Evolutionary conservation across 805 yeast species (phyloP).

Genomic region (Ogataea sp.): DNA sequence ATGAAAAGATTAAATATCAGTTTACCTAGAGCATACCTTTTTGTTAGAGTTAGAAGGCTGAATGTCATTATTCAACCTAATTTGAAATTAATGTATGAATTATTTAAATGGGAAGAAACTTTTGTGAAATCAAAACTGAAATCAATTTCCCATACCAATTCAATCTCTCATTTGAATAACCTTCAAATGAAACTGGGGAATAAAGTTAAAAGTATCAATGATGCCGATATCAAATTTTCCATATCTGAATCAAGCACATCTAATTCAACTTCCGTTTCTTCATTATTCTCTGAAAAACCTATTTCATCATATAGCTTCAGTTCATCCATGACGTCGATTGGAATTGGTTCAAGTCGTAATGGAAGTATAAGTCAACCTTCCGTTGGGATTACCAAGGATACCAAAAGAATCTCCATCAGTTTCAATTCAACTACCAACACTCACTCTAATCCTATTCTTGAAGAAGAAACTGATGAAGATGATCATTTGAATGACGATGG

Average conservation of each 20-base stretch:
- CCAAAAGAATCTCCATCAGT: not conserved
- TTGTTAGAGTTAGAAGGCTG: slow-evolving; percentile 81
- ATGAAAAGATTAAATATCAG: slow-evolving; percentile 67
- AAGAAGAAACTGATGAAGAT: slow-evolving; percentile 3
- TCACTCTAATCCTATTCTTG: not conserved
- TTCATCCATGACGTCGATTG: slow-evolving; percentile 4
- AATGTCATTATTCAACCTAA: slow-evolving; percentile 95
- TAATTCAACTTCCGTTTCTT: not conserved
- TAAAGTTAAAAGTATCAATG: not conserved
- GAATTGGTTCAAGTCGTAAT: slow-evolving; percentile 5
- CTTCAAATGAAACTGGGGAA: too few species aligned
- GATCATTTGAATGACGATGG: slow-evolving; percentile 3
- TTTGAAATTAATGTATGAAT: slow-evolving; percentile 82
- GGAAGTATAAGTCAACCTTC: slow-evolving; percentile 10
- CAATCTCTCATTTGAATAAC: too few species aligned
- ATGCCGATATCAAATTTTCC: not conserved
- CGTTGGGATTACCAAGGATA: not conserved
- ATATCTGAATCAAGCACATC: not conserved
- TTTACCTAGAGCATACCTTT: slow-evolving; percentile 74
- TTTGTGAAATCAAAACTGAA: slow-evolving; percentile 13
- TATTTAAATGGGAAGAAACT: slow-evolving; percentile 59
- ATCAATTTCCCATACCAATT: too few species aligned
- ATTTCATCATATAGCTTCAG: slow-evolving; percentile 7
- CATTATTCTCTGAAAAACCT: slow-evolving; percentile 1
- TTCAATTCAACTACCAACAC: too few species aligned